A percentile compares a stretch with the other conserved stretches of the same genome.
These are phyloP conservation scores for Kurtzmaniella cleridarum DNA, from an alignment of 805 yeast species.

Conservation along the genomic window DNA sequence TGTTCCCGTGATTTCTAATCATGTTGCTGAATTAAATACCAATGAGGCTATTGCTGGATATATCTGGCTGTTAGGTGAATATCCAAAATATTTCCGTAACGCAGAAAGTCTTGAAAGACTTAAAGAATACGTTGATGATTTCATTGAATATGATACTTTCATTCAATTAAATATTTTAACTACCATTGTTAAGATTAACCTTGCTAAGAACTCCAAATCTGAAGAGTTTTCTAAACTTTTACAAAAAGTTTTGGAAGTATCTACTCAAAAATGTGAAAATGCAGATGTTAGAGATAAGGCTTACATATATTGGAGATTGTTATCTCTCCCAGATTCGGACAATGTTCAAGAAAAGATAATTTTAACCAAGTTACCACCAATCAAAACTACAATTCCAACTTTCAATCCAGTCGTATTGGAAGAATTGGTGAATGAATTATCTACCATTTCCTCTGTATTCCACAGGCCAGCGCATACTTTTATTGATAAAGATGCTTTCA, in stretches of 20 bases:
- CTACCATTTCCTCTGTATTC: conserved; percentile 83
- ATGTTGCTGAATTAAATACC: conserved; percentile 43
- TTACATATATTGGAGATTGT: conserved; percentile 71
- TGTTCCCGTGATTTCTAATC: conserved; percentile 48
- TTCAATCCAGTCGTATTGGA: conserved; percentile 67
- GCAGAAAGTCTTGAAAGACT: conserved; percentile 39
- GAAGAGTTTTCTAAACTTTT: conserved; percentile 35
- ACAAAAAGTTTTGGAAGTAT: conserved; percentile 55
- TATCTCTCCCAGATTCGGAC: conserved; percentile 40
- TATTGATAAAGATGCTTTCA: conserved; percentile 36
- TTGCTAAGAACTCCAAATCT: conserved; percentile 13
- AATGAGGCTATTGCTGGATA: conserved; percentile 53
- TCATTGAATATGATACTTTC: conserved; percentile 52
- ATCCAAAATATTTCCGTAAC: conserved; percentile 53
- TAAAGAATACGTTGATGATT: conserved; percentile 42
- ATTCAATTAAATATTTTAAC: conserved; percentile 59
- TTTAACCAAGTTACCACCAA: conserved; percentile 59
- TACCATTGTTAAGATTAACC: conserved; percentile 54
- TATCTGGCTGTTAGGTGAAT: conserved; percentile 71
- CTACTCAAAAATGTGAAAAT: conserved; percentile 62
- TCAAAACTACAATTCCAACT: conserved; percentile 64
- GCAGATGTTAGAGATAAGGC: conserved; percentile 80
- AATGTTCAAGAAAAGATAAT: conserved; percentile 47
- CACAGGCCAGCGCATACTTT: conserved; percentile 75
- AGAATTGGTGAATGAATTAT: conserved; percentile 66